Percentiles rank a stretch among this genome's conserved stretches.
Evolutionary conservation across 108 stramenopile genomes (phyloP).

Genomic region (Pseudonitzschia pungens): DNA sequence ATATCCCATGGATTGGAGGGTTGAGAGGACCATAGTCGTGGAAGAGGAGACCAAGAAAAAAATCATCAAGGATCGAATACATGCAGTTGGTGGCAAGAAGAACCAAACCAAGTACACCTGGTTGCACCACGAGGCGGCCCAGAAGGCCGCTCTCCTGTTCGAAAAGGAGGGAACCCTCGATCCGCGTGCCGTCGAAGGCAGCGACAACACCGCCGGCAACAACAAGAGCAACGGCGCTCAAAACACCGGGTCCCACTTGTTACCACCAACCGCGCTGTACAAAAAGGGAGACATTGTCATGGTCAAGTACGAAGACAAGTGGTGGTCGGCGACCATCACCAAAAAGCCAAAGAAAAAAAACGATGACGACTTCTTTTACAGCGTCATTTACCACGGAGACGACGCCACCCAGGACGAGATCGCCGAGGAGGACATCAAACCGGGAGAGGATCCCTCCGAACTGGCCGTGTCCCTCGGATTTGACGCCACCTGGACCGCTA

Average conservation of each 20-base stretch:
- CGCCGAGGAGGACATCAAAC: slow-evolving; percentile 61
- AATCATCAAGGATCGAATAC: slow-evolving; percentile 52
- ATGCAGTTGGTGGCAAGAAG: slow-evolving; percentile 42
- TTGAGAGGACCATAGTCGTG: slow-evolving; percentile 48
- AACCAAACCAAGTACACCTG: slow-evolving; percentile 35
- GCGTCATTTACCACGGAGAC: slow-evolving; percentile 64
- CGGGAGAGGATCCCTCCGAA: slow-evolving; percentile 46
- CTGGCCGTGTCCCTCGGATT: slow-evolving; percentile 53
- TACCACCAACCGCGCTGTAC: slow-evolving; percentile 57
- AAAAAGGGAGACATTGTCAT: slow-evolving; percentile 73
- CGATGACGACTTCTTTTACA: slow-evolving; percentile 56
- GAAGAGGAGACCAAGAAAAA: slow-evolving; percentile 12
- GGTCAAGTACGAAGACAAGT: slow-evolving; percentile 71
- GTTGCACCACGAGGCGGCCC: slow-evolving; percentile 56
- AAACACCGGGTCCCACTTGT: slow-evolving; percentile 46
- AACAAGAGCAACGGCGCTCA: neutral
- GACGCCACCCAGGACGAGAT: slow-evolving; percentile 69
- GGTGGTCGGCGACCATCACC: slow-evolving; percentile 66
- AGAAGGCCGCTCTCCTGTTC: slow-evolving; percentile 35
- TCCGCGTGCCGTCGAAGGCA: slow-evolving; percentile 39
- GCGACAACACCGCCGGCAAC: neutral
- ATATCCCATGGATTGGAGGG: slow-evolving; percentile 80
- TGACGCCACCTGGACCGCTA: slow-evolving; percentile 54
- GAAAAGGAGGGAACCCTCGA: slow-evolving; percentile 30
- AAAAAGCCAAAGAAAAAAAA: slow-evolving; percentile 63